Conservation (phyloP, 1,139 yeast species). For the Blastobotrys persicus region DNA sequence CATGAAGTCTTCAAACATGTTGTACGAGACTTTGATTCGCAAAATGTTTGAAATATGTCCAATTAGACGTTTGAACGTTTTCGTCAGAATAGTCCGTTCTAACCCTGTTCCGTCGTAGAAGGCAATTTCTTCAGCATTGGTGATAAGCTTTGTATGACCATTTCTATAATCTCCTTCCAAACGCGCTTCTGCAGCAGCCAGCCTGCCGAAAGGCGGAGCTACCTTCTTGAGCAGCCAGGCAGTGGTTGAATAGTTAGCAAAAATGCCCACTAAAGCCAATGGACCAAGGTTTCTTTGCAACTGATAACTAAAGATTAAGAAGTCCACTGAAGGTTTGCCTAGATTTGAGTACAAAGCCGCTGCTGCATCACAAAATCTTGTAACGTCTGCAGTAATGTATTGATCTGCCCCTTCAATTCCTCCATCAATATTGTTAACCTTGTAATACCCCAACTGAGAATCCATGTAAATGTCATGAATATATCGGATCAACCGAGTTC, state of each 20-base stretch:
- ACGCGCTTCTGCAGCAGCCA: constrained; percentile 65
- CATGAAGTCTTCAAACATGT: constrained; percentile 79
- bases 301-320: constrained; percentile 83
- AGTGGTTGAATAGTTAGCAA: constrained; percentile 74
- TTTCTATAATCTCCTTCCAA: constrained; percentile 89
- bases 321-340: constrained; percentile 89
- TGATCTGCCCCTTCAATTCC: constrained; percentile 57
- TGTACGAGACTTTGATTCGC: constrained; percentile 54
- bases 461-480: constrained; percentile 89
- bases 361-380: constrained; percentile 77
- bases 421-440: constrained; percentile 47
- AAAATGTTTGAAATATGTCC: constrained; percentile 47
- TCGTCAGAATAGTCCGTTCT: constrained; percentile 65
- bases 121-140: constrained; percentile 91
- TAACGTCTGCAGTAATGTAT: constrained; percentile 81
- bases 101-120: constrained; percentile 88
- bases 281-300: constrained; percentile 83
- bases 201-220: constrained; percentile 84
- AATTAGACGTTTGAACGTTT: constrained; percentile 59
- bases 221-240: constrained; percentile 70
- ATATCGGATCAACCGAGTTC: constrained; percentile 81
- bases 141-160: constrained; percentile 79
- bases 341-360: constrained; percentile 82
- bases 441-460: constrained; percentile 77
- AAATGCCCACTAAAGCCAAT: constrained; percentile 77